phyloP scores from a whole-genome alignment of 73 alveolate genomes.

The Chromera velia region DNA sequence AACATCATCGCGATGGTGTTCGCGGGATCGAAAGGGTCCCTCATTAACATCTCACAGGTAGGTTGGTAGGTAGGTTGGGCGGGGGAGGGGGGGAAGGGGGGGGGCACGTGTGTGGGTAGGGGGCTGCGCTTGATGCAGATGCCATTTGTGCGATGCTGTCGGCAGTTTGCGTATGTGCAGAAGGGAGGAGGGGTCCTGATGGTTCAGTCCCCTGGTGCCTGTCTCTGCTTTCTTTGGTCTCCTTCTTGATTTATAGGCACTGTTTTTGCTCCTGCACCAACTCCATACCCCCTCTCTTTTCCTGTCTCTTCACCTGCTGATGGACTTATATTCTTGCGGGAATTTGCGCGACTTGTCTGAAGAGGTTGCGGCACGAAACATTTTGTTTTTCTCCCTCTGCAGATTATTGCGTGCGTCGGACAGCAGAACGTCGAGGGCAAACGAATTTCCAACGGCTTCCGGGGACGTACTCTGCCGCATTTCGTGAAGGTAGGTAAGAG shows the following conservation, averaged over 20 bases:
- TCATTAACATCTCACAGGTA: constrained; percentile 33
- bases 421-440: constrained; percentile 98
- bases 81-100: not conserved
- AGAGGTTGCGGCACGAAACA: not conserved
- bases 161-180: no score
- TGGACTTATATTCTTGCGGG: not conserved
- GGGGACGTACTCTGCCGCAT: constrained; percentile 94
- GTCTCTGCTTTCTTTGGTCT: no score
- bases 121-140: no score
- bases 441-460: constrained; percentile 93
- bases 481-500: constrained; percentile 82
- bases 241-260: no score
- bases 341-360: not conserved
- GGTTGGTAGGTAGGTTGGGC: not conserved
- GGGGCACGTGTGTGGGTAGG: not conserved
- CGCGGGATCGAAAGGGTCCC: constrained; percentile 92
- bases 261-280: no score
- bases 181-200: no score
- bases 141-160: no score
- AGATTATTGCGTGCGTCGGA: constrained; percentile 99
- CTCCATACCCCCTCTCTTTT: not conserved
- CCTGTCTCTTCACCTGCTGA: not conserved
- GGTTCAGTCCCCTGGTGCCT: no score
- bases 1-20: constrained; percentile 91
- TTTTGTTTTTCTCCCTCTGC: constrained; percentile 62